Percentiles rank a stretch among this genome's conserved stretches.
Evolutionary conservation across 345 rosid genomes (phyloP).

Genomic region (Bretschneidera sinensis): DNA sequence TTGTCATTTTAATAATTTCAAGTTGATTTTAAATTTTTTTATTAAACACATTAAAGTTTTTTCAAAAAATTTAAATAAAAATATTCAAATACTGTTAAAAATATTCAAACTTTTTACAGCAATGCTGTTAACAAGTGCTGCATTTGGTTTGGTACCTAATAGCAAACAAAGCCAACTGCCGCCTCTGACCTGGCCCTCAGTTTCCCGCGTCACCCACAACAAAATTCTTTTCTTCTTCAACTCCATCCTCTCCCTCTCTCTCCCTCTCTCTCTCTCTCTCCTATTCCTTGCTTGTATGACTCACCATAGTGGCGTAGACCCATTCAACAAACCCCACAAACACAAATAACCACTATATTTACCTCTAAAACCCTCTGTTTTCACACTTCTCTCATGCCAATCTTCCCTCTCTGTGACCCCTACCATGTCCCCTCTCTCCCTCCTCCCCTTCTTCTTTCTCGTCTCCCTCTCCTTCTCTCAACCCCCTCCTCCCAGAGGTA

Average conservation of each 20-base stretch:
- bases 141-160: too few relatives aligned
- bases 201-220: constrained; percentile 58
- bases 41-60: too few relatives aligned
- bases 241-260: constrained; percentile 23
- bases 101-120: too few relatives aligned
- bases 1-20: too few relatives aligned
- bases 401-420: too few relatives aligned
- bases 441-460: constrained; percentile 30
- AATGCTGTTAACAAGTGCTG: too few relatives aligned
- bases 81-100: too few relatives aligned
- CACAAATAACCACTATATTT: too few relatives aligned
- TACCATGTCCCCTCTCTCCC: constrained; percentile 26
- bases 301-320: constrained; percentile 37
- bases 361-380: too few relatives aligned
- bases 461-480: constrained; percentile 42
- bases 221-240: constrained; percentile 31
- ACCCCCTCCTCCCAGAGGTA: constrained; percentile 37
- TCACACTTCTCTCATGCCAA: constrained; percentile 11
- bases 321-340: constrained; percentile 43
- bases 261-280: constrained; percentile 11
- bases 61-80: too few relatives aligned
- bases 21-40: too few relatives aligned
- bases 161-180: constrained; percentile 9
- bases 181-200: constrained; percentile 26
- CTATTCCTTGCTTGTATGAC: constrained; percentile 46